A percentile compares a stretch with the other conserved stretches of the same genome.
phyloP scores from a whole-genome alignment of 495 filamentous ascomycete genomes.

The Astrothelium macrocarpum region DNA sequence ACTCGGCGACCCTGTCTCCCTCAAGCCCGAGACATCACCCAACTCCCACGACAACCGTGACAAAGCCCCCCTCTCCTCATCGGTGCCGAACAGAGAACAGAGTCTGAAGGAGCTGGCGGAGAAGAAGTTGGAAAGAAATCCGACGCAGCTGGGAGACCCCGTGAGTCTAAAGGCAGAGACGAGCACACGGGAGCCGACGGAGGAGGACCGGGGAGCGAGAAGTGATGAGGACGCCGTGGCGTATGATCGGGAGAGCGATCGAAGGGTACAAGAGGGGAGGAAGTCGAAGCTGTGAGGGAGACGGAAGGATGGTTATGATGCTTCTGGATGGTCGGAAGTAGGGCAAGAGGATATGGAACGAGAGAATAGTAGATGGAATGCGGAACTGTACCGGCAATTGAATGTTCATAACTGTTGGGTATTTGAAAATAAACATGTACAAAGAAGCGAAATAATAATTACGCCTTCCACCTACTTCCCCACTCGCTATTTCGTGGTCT shows the following conservation, averaged over 20 bases:
- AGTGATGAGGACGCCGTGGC: constrained; percentile 4
- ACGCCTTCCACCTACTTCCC: background rate
- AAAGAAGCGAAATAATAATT: background rate
- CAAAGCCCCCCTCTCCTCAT: constrained; percentile 8
- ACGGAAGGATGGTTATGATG: background rate
- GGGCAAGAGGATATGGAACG: background rate
- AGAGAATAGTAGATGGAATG: background rate
- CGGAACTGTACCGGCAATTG: too few species aligned
- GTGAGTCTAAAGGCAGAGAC: constrained; percentile 25
- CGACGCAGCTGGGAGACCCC: constrained; percentile 20
- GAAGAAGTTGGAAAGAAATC: constrained; percentile 17
- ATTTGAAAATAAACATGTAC: background rate
- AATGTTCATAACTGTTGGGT: too few species aligned
- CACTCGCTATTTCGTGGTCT: background rate
- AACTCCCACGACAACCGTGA: constrained; percentile 17
- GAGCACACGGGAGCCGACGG: constrained; percentile 18
- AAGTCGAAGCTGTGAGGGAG: background rate
- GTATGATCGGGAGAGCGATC: constrained; percentile 5
- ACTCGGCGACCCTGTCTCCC: constrained; percentile 22
- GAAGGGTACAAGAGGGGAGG: constrained; percentile 9
- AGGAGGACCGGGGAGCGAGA: constrained; percentile 19
- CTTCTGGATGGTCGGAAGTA: background rate
- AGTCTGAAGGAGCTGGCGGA: constrained; percentile 12
- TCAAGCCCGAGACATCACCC: constrained; percentile 19
- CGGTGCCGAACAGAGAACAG: background rate